These are phyloP conservation scores for Trypanosoma brucei DNA, from an alignment of 208 protist genomes.

Conservation along the genomic window DNA sequence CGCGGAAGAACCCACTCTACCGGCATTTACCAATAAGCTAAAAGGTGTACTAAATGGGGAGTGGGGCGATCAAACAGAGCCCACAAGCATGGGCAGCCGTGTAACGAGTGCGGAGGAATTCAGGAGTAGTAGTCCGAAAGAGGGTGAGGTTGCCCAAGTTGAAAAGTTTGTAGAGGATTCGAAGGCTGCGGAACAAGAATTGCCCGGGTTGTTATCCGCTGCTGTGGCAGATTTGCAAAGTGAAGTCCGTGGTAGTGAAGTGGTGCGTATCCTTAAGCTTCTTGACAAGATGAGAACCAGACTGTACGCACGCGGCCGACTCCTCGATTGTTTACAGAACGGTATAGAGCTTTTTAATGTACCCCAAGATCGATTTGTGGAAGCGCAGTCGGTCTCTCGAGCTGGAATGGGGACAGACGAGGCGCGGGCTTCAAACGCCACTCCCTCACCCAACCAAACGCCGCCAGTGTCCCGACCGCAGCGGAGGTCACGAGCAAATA, in stretches of 20 bases:
- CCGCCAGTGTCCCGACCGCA: neutral
- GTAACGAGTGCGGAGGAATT: no score
- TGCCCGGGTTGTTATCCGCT: constrained; percentile 30
- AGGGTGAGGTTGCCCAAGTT: neutral
- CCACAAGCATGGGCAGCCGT: neutral
- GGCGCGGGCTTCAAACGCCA: constrained; percentile 14
- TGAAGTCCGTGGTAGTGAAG: constrained; percentile 35
- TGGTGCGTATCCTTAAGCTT: constrained; percentile 35
- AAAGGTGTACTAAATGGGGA: neutral
- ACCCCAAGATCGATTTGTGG: constrained; percentile 58
- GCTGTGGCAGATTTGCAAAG: constrained; percentile 33
- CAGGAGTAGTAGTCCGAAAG: neutral
- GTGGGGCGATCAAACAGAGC: neutral
- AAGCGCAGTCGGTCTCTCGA: constrained; percentile 15
- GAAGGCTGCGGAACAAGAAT: constrained; percentile 20
- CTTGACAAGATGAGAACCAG: constrained; percentile 59
- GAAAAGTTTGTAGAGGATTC: constrained; percentile 18
- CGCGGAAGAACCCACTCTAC: neutral
- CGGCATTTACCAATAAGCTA: constrained; percentile 9
- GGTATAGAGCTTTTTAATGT: constrained; percentile 59
- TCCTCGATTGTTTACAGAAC: constrained; percentile 54
- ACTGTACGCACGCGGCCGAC: constrained; percentile 60
- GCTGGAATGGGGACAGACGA: constrained; percentile 1
- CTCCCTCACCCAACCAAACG: neutral
- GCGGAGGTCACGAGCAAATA: neutral